Conservation (phyloP, 768 basidiomycete genomes). For the Termitomyces sp. region DNA sequence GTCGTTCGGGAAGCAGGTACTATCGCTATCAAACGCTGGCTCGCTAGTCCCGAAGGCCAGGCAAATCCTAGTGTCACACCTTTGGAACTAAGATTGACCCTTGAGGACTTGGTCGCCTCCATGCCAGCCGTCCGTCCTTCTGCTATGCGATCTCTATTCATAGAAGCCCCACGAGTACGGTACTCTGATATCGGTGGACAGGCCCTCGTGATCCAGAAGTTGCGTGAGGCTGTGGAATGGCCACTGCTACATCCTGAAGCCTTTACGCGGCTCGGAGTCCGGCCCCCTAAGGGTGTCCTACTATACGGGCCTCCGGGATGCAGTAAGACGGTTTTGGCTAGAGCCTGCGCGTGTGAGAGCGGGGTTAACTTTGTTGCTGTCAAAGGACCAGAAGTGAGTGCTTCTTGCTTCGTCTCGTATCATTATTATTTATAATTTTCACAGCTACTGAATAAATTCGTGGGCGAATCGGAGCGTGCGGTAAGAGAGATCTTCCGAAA, state of each 20-base stretch:
- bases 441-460: constrained; percentile 94
- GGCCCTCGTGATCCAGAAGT: constrained; percentile 69
- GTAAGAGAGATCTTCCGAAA: constrained; percentile 95
- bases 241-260: constrained; percentile 83
- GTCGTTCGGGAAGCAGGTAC: constrained; percentile 93
- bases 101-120: constrained; percentile 62
- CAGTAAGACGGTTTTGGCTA: constrained; percentile 90
- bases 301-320: constrained; percentile 97
- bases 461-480: constrained; percentile 94
- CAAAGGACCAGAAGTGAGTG: constrained; percentile 89
- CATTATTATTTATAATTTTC: neutral
- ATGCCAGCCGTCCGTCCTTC: constrained; percentile 84
- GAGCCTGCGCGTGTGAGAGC: constrained; percentile 89
- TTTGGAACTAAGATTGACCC: constrained; percentile 36
- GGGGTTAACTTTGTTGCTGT: constrained; percentile 96
- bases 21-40: constrained; percentile 81
- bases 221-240: constrained; percentile 94
- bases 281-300: constrained; percentile 84
- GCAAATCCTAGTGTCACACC: constrained; percentile 11
- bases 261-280: constrained; percentile 83
- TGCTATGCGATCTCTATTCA: constrained; percentile 88
- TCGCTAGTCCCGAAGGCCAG: constrained; percentile 25
- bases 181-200: constrained; percentile 94
- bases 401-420: neutral
- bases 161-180: constrained; percentile 77